phyloP scores from a whole-genome alignment of 164 flowering plant species.

The Aristolochia contorta region DNA sequence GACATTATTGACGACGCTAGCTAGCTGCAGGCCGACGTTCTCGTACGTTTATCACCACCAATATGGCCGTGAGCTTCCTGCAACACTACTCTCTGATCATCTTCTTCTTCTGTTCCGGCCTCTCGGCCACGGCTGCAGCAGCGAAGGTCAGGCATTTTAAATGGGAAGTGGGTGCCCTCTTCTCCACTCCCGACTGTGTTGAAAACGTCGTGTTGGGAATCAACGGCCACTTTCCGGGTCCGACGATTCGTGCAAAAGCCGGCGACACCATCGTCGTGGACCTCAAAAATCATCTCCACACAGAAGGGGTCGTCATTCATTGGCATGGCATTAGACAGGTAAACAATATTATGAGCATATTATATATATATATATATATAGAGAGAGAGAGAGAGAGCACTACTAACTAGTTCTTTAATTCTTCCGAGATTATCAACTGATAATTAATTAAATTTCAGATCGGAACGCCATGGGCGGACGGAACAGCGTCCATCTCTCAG shows the following conservation, averaged over 20 bases:
- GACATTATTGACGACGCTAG: neutral
- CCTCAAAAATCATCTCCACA: conserved; percentile 61
- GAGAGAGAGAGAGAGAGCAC: too few species aligned
- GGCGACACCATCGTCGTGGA: conserved; percentile 70
- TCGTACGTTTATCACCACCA: too few species aligned
- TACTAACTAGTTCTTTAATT: too few species aligned
- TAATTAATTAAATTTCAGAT: conserved; percentile 22
- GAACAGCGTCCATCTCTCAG: conserved; percentile 79
- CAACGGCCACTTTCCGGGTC: conserved; percentile 90
- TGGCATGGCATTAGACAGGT: conserved; percentile 98
- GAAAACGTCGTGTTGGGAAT: conserved; percentile 62
- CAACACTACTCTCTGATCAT: neutral
- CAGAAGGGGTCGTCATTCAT: conserved; percentile 86
- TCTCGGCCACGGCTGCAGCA: conserved; percentile 7
- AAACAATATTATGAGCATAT: too few species aligned
- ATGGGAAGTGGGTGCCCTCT: conserved; percentile 66
- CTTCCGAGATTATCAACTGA: too few species aligned
- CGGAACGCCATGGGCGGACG: conserved; percentile 95
- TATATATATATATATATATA: too few species aligned
- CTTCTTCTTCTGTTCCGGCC: conserved; percentile 1
- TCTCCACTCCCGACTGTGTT: conserved; percentile 65
- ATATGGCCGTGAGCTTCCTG: conserved; percentile 1
- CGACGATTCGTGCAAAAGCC: conserved; percentile 58
- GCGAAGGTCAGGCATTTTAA: conserved; percentile 37
- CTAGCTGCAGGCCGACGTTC: too few species aligned